A percentile compares a stretch with the other conserved stretches of the same genome.
phyloP scores from a whole-genome alignment of 371 early-diverging fungal genomes.

The Mycotypha africana region DNA sequence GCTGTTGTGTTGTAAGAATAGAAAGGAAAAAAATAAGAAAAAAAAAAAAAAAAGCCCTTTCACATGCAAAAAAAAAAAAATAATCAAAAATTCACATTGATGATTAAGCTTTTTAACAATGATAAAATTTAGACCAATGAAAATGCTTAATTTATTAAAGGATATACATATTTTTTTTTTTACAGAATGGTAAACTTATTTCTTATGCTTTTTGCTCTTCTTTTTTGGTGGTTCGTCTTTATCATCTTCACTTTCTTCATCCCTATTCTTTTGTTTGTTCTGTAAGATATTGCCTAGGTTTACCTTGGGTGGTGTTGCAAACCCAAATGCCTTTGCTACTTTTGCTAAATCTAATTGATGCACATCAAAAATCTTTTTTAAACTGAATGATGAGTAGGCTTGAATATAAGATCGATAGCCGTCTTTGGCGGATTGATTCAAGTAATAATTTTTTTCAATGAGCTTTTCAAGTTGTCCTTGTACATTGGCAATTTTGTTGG shows the following conservation, averaged over 20 bases:
- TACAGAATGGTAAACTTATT: too few species aligned
- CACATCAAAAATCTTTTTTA: constrained; percentile 92
- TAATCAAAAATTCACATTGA: too few species aligned
- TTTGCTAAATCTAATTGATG: constrained; percentile 80
- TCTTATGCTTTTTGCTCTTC: background rate
- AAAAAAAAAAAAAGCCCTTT: too few species aligned
- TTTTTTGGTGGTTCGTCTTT: background rate
- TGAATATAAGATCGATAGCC: constrained; percentile 92
- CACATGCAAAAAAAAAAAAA: too few species aligned
- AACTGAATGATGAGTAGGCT: constrained; percentile 91
- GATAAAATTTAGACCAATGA: too few species aligned
- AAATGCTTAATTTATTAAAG: too few species aligned
- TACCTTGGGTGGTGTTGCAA: constrained; percentile 88
- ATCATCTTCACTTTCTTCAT: background rate
- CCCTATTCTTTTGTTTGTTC: constrained; percentile 3
- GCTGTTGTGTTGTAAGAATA: too few species aligned
- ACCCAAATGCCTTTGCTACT: constrained; percentile 92
- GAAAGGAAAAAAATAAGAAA: too few species aligned
- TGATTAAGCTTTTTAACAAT: too few species aligned
- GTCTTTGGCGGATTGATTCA: constrained; percentile 89
- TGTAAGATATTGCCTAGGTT: constrained; percentile 58
- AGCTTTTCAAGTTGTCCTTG: constrained; percentile 78
- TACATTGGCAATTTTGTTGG: constrained; percentile 86
- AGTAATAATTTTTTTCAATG: constrained; percentile 93
- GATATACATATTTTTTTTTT: too few species aligned